Base-by-base conservation (phyloP, 768 basidiomycete genomes). In the Jaapia argillacea region DNA sequence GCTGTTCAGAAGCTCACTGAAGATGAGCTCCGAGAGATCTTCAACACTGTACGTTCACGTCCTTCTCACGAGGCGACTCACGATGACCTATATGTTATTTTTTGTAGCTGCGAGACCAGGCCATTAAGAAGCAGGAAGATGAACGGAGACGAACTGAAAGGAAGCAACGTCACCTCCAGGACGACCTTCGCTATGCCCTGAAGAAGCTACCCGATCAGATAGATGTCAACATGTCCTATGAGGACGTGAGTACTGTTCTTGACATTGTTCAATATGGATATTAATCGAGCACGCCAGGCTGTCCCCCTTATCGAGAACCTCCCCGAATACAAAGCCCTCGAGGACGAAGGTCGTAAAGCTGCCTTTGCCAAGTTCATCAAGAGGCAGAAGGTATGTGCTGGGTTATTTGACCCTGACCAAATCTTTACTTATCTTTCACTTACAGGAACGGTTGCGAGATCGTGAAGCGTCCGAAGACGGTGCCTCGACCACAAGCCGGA, bases 161-260 rank as follows among this genome's bases (percentile, higher is more conserved):
- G 45, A 81, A 74, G 54, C 79, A 83, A 45, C 75, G 93, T 22
- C 86, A 94, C 59, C 63, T 90, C 48, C 89, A 96, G 55, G 96
- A 99, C 61, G 96, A 98, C 56, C 69, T 99, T 27, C 82, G 96
- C 4, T 96, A 98, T 64, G 96, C 93, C 0, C 69, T 97, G 50
- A 91, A 87, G 65, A 94, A 94, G 58, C 68, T 94, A 5, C 60
- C 85, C 0, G 87, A 92, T 40, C 75, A 87, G 1, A 61, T 97
- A 28, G 89, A 94, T 50, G 59, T 92, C 40, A 76, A 64, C 23
- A 57, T 81, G 44, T 58, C 81, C 1, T 98, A 84, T 54, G 93
- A 97, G 51, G 79, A 85, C 52, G 92, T 88, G 51, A 43, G 79
- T 61, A 12, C 38, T 21, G 41, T n/a, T 25, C 26, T 5, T 47